Conservation (phyloP, 2,329 filamentous ascomycete species). For the Cryphonectria parasitica region DNA sequence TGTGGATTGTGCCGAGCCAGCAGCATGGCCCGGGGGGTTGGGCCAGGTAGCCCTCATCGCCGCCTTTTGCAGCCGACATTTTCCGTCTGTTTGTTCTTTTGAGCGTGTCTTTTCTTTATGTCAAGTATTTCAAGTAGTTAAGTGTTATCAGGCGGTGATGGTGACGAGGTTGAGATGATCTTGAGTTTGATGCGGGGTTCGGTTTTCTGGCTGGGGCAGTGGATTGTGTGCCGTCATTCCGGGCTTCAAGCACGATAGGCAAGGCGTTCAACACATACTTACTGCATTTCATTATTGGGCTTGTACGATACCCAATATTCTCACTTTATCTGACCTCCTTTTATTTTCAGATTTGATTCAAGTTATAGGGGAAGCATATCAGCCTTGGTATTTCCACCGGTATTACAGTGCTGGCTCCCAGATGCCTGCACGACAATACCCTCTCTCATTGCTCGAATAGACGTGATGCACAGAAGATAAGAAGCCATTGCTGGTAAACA, state of each 20-base stretch:
- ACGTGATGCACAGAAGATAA: no score
- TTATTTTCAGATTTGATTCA: no score
- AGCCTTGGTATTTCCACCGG: background rate
- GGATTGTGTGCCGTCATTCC: background rate
- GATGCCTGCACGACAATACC: background rate
- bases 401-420: background rate
- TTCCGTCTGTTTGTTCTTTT: background rate
- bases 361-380: background rate
- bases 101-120: no score
- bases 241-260: background rate
- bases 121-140: background rate
- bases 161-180: background rate
- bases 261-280: background rate
- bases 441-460: no score
- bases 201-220: background rate
- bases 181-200: conserved; percentile 3
- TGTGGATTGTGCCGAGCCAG: conserved; percentile 44
- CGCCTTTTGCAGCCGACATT: background rate
- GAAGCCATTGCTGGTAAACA: no score
- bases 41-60: conserved; percentile 33
- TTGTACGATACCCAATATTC: background rate
- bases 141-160: background rate
- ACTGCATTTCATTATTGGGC: background rate
- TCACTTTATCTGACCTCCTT: background rate
- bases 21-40: conserved; percentile 45